These are phyloP conservation scores for Didymella exigua DNA, from an alignment of 2,329 filamentous ascomycete species.

Conservation along the genomic window DNA sequence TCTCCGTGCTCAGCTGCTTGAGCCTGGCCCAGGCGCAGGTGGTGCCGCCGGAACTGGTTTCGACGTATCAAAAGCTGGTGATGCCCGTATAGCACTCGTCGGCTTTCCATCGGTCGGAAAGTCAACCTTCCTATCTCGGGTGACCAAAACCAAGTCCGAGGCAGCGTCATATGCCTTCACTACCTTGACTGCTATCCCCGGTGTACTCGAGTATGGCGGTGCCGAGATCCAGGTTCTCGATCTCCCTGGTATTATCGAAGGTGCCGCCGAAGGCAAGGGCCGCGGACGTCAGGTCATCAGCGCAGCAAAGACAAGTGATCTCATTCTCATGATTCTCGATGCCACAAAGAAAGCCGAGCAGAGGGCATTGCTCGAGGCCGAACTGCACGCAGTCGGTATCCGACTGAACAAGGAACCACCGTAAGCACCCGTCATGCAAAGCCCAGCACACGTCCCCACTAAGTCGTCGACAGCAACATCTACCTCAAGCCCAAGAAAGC, in stretches of 20 bases:
- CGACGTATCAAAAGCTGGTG: constrained; percentile 89
- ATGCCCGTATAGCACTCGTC: constrained; percentile 94
- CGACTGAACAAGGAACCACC: constrained; percentile 89
- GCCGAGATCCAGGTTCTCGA: constrained; percentile 98
- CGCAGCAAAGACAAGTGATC: constrained; percentile 95
- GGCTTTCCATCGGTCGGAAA: constrained; percentile 99
- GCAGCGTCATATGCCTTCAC: constrained; percentile 97
- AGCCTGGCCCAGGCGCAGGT: constrained; percentile 81
- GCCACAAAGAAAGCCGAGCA: constrained; percentile 97
- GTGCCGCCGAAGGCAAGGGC: constrained; percentile 93
- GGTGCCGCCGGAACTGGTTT: constrained; percentile 82
- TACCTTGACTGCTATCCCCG: constrained; percentile 94
- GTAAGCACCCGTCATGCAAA: constrained; percentile 55
- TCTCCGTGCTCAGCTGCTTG: constrained; percentile 89
- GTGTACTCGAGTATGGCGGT: constrained; percentile 95
- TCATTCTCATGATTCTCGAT: constrained; percentile 96
- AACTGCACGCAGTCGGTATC: constrained; percentile 94
- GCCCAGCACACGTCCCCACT: background rate
- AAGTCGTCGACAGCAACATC: constrained; percentile 71
- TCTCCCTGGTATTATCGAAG: constrained; percentile 97
- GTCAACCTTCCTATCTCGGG: constrained; percentile 97
- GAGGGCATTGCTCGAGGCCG: constrained; percentile 83
- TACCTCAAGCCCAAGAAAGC: constrained; percentile 96
- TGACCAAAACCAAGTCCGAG: constrained; percentile 96
- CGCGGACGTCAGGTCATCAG: constrained; percentile 95